A percentile compares a stretch with the other conserved stretches of the same genome.
Conservation (phyloP, 2,329 filamentous ascomycete genomes). For the Fusarium coicis region DNA sequence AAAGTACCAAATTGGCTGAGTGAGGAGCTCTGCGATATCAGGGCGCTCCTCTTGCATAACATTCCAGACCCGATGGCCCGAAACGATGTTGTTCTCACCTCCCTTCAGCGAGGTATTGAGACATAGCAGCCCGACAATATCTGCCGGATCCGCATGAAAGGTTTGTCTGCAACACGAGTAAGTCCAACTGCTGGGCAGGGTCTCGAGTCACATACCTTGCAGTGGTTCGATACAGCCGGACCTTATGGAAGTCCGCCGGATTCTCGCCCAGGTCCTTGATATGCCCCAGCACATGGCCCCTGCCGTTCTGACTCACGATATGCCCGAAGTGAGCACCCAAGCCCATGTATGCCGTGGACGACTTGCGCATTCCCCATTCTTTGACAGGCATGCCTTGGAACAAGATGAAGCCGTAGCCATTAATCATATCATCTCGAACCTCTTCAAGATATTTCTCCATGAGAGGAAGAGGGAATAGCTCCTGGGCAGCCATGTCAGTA, state of each 20-base stretch:
- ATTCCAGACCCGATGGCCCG: constrained; percentile 84
- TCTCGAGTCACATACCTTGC: neutral
- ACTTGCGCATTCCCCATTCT: constrained; percentile 81
- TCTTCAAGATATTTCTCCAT: constrained; percentile 44
- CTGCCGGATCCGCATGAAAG: constrained; percentile 79
- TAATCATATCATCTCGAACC: constrained; percentile 60
- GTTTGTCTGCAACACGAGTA: constrained; percentile 58
- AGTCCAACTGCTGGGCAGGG: neutral
- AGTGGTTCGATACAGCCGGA: constrained; percentile 85
- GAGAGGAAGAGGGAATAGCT: constrained; percentile 52
- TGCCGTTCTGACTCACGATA: constrained; percentile 84
- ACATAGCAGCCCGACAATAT: constrained; percentile 86
- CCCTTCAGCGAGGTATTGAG: constrained; percentile 80
- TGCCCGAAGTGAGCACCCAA: constrained; percentile 85
- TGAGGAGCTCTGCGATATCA: constrained; percentile 79
- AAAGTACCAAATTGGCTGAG: constrained; percentile 88
- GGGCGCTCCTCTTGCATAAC: constrained; percentile 79
- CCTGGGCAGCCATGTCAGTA: constrained; percentile 16
- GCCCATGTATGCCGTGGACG: constrained; percentile 86
- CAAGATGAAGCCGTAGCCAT: constrained; percentile 89
- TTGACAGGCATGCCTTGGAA: constrained; percentile 85
- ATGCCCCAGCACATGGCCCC: constrained; percentile 85
- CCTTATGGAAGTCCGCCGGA: constrained; percentile 77
- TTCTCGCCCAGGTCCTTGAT: constrained; percentile 89
- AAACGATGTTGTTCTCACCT: constrained; percentile 84